Evolutionary conservation across 2,329 filamentous ascomycete species (phyloP).

Genomic region (Colletotrichum sojae): DNA sequence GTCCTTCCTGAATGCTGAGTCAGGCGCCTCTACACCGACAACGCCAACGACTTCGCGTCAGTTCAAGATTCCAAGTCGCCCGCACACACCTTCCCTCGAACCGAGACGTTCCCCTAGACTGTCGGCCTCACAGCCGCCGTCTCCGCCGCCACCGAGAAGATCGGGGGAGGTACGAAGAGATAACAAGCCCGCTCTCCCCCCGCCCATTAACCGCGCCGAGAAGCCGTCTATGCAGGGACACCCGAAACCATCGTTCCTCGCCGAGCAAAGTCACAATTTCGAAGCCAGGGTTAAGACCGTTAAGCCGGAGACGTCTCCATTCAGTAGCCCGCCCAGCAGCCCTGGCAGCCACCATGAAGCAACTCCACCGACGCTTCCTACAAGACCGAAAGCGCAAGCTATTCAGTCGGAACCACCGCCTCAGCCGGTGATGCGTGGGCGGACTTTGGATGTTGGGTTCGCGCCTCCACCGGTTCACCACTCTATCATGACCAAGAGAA

Average conservation of each 20-base stretch:
- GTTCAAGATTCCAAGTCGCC: slow-evolving; percentile 69
- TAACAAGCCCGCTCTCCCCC: slow-evolving; percentile 67
- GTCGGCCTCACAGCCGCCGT: slow-evolving; percentile 67
- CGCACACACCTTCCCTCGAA: slow-evolving; percentile 67
- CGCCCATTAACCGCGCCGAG: slow-evolving; percentile 84
- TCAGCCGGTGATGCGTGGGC: slow-evolving; percentile 45
- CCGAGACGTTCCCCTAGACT: slow-evolving; percentile 63
- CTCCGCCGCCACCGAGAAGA: slow-evolving; percentile 74
- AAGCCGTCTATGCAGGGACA: slow-evolving; percentile 65
- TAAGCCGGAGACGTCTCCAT: slow-evolving; percentile 77
- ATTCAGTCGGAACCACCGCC: slow-evolving; percentile 45
- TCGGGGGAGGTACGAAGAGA: slow-evolving; percentile 72
- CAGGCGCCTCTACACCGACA: slow-evolving; percentile 56
- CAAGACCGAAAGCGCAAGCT: slow-evolving; percentile 53
- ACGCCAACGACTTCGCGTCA: slow-evolving; percentile 60
- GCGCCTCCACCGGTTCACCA: slow-evolving; percentile 70
- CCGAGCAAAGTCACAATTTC: slow-evolving; percentile 43
- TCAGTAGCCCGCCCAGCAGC: slow-evolving; percentile 87
- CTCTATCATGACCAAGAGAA: slow-evolving; percentile 59
- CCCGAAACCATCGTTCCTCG: slow-evolving; percentile 45
- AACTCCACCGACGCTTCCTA: slow-evolving; percentile 64
- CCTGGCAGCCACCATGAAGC: slow-evolving; percentile 70
- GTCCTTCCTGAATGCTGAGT: slow-evolving; percentile 64
- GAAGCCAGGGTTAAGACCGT: slow-evolving; percentile 53
- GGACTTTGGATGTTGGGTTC: slow-evolving; percentile 54